Percentiles rank a stretch among this genome's conserved stretches.
Conservation (phyloP, 1,284 basidiomycete genomes). For the Psilocybe mexicana region DNA sequence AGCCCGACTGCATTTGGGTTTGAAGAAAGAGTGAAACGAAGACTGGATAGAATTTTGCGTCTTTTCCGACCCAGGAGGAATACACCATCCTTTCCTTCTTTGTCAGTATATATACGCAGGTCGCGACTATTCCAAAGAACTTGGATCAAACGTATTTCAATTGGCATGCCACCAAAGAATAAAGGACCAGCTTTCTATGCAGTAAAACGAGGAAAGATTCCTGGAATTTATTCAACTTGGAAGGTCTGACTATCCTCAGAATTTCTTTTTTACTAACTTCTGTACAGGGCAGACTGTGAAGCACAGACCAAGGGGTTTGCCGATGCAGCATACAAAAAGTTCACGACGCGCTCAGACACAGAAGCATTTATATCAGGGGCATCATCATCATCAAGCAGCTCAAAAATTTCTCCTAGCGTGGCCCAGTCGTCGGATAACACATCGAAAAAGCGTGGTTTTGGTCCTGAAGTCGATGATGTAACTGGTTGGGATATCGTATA, state of each 20-base stretch:
- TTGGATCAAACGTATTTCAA: not conserved
- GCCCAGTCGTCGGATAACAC: slow-evolving; percentile 11
- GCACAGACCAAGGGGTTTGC: slow-evolving; percentile 57
- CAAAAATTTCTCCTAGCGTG: not conserved
- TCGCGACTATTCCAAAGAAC: not conserved
- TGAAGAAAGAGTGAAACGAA: not conserved
- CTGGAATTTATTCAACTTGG: slow-evolving; percentile 39
- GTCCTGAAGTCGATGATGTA: slow-evolving; percentile 27
- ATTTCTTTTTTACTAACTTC: not conserved
- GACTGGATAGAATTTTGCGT: not conserved
- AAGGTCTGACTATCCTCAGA: slow-evolving; percentile 19
- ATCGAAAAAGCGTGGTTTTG: slow-evolving; percentile 30
- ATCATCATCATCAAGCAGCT: not conserved
- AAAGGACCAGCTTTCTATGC: slow-evolving; percentile 38
- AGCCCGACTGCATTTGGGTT: too few relatives aligned
- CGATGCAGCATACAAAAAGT: slow-evolving; percentile 65
- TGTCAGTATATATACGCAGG: not conserved
- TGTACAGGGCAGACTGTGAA: slow-evolving; percentile 57
- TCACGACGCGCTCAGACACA: slow-evolving; percentile 54
- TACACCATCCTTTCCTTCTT: not conserved
- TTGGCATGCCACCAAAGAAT: not conserved
- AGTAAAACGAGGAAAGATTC: slow-evolving; percentile 33
- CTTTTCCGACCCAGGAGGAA: not conserved
- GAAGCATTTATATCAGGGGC: slow-evolving; percentile 33
- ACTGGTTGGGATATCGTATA: slow-evolving; percentile 60